Conservation (phyloP, 176 grass and related monocot genomes). For the Rhynchospora pubera region DNA sequence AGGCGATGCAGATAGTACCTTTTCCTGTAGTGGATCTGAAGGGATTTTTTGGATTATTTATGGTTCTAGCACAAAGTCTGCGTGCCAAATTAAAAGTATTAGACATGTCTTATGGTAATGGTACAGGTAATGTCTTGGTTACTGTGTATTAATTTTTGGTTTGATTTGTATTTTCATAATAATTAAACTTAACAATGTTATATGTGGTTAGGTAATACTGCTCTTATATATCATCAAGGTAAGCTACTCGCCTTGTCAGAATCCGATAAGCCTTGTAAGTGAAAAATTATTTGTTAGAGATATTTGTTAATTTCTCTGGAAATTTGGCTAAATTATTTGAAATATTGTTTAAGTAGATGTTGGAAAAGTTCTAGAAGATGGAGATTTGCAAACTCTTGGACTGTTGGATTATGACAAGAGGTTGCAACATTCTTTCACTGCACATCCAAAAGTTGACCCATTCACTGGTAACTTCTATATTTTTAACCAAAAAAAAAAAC, state of each 20-base stretch:
- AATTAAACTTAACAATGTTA: neutral
- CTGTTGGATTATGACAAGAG: too few relatives aligned
- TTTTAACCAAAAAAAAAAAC: too few relatives aligned
- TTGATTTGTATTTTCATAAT: neutral
- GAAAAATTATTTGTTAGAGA: neutral
- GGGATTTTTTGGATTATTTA: slow-evolving; percentile 91
- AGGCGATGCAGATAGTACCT: too few relatives aligned
- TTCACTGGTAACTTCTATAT: too few relatives aligned
- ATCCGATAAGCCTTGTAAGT: slow-evolving; percentile 96
- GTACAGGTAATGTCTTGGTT: slow-evolving; percentile 58
- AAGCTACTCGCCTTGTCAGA: slow-evolving; percentile 87
- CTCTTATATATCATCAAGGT: slow-evolving; percentile 90
- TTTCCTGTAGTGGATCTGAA: slow-evolving; percentile 35
- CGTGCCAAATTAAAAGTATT: slow-evolving; percentile 67
- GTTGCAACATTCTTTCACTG: too few relatives aligned
- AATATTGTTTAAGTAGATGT: slow-evolving; percentile 49
- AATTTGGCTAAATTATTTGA: neutral
- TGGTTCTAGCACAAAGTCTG: slow-evolving; percentile 78
- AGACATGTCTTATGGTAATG: slow-evolving; percentile 73
- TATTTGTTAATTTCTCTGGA: neutral
- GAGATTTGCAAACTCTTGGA: too few relatives aligned
- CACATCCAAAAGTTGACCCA: too few relatives aligned
- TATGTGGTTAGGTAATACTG: slow-evolving; percentile 61
- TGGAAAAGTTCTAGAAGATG: too few relatives aligned
- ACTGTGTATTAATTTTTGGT: neutral